Evolutionary conservation across 495 filamentous ascomycete genomes (phyloP), one percentile per base, ranked within the genome.

Genomic region (Tuber microsphaerosporum): DNA sequence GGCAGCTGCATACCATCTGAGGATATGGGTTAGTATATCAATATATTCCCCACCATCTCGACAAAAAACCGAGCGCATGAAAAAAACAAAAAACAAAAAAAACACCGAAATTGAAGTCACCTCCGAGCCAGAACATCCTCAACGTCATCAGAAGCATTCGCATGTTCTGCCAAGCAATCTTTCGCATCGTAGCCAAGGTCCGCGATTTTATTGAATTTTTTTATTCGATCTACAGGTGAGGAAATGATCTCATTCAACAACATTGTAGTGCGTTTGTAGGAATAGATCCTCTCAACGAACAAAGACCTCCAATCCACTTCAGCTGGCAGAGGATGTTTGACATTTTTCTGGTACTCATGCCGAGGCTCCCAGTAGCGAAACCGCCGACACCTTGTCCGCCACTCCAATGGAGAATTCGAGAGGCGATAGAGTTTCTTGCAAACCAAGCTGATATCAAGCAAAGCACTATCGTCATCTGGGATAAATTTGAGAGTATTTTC

Each of bases 111-210:
- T 45, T 48, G 43, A 46, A 76, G 76, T 72, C 83, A 97, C 90
- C 92, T 91, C 85, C 93, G 88, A 22, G 95, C 93, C 77, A 99
- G 84, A 72, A 90, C 87, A 85, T 99, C 94, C 34, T 92, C 89
- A 19, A 83, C 85, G n/a, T 90, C 86, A 44, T 86, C 85, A 45
- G 87, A 85, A 61, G 68, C 78, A 16, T 85, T 84, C 71, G 87
- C 87, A 79, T 97, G 89, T 74, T 87, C 86, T 65, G 94, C 77
- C 51, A 99, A 86, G 37, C 89, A 90, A 82, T 97, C 95, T 82
- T 97, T 97, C 34, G 89, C 92, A 87, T 98, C 93, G 75, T 92
- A 94, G 1, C 94, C 95, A 77, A 89, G 85, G 65, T 86, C 84
- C 73, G 90, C 89, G 72, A 99, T 91, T 48, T 86, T 82, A 75